A percentile compares a stretch with the other conserved stretches of the same genome.
phyloP scores from a whole-genome alignment of 257 asterid species.

The Fraxinus excelsior region DNA sequence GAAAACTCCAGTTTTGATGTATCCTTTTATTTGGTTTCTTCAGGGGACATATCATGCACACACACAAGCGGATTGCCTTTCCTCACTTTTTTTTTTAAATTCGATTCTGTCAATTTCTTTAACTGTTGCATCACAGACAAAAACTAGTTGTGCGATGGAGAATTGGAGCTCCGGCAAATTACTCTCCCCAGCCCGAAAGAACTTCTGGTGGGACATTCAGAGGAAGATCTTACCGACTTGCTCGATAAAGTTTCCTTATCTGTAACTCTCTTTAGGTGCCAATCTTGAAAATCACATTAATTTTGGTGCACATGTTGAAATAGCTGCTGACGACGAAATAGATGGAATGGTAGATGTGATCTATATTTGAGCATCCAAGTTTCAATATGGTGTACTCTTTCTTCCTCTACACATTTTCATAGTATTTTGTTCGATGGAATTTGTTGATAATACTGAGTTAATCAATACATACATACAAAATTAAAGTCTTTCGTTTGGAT shows the following conservation, averaged over 20 bases:
- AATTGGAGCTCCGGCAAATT: conserved; percentile 57
- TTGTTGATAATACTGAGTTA: not conserved
- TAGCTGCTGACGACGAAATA: conserved; percentile 11
- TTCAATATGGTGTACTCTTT: not conserved
- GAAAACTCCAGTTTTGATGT: conserved; percentile 79
- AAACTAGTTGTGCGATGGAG: conserved; percentile 65
- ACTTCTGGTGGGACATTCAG: conserved; percentile 60
- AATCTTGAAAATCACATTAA: not conserved
- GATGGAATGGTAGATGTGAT: not conserved
- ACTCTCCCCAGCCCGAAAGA: conserved; percentile 50
- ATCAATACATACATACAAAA: not conserved
- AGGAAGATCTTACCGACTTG: conserved; percentile 80
- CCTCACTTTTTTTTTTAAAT: conserved; percentile 4
- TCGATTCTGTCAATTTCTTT: conserved; percentile 45
- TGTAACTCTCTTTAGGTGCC: not conserved
- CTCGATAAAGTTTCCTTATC: conserved; percentile 38
- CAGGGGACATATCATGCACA: not conserved
- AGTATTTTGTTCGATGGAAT: not conserved
- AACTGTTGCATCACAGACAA: conserved; percentile 47
- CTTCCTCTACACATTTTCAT: not conserved
- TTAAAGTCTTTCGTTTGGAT: not conserved
- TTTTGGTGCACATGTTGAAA: conserved; percentile 11
- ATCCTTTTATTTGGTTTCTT: conserved; percentile 58
- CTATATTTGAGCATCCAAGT: not conserved
- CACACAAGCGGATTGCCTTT: not conserved